phyloP scores from a whole-genome alignment of 2,329 filamentous ascomycete genomes.

The Aspergillus texensis region DNA sequence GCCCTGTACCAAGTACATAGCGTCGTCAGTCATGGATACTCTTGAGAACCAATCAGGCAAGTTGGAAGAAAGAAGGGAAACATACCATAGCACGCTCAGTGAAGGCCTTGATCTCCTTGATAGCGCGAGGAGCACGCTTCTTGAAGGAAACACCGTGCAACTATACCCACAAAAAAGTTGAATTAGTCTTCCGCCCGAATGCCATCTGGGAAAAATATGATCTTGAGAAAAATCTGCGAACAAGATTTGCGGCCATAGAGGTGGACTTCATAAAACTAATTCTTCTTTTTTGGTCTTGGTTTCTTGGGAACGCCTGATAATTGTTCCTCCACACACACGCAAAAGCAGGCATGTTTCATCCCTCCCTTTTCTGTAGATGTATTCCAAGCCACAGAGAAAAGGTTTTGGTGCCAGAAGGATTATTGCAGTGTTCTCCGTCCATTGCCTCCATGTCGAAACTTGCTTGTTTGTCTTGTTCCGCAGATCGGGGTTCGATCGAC shows the following conservation, averaged over 20 bases:
- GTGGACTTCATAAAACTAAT: slow-evolving; percentile 75
- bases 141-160: slow-evolving; percentile 98
- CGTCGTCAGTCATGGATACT: slow-evolving; percentile 1
- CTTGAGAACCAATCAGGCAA: not conserved
- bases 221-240: slow-evolving; percentile 24
- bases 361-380: not conserved
- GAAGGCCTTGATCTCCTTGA: slow-evolving; percentile 99
- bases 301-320: slow-evolving; percentile 9
- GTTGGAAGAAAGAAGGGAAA: slow-evolving; percentile 23
- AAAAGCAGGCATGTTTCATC: not conserved
- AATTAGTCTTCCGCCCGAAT: slow-evolving; percentile 72
- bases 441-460: slow-evolving; percentile 26
- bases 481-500: slow-evolving; percentile 15
- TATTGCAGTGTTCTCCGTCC: slow-evolving; percentile 37
- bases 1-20: slow-evolving; percentile 61
- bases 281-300: slow-evolving; percentile 35
- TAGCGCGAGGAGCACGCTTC: slow-evolving; percentile 96
- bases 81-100: slow-evolving; percentile 95
- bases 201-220: slow-evolving; percentile 30
- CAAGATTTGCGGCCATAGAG: slow-evolving; percentile 50
- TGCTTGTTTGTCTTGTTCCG: slow-evolving; percentile 17
- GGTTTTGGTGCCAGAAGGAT: not conserved
- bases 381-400: not conserved
- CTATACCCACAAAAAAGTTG: slow-evolving; percentile 57
- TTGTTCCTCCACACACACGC: slow-evolving; percentile 17